These are phyloP conservation scores for Tricholoma matsutake DNA, from an alignment of 768 basidiomycete genomes.

Conservation along the genomic window DNA sequence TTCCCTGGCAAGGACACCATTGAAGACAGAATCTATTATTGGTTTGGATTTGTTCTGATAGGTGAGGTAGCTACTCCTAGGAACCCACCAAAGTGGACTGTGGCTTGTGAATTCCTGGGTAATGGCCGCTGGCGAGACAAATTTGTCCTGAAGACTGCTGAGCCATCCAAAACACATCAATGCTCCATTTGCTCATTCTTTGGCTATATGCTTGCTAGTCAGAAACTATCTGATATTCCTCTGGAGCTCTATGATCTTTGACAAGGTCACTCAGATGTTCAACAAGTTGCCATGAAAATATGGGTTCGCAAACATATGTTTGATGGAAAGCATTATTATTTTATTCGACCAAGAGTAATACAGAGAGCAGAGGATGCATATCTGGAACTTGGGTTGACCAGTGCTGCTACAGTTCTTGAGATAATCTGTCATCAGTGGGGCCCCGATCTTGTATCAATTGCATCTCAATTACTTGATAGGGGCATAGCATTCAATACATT, in stretches of 20 bases:
- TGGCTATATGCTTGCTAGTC: too few relatives aligned
- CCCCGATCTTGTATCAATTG: not conserved
- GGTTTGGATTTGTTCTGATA: not conserved
- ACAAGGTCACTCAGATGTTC: not conserved
- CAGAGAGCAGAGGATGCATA: not conserved
- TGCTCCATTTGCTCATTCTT: conserved; percentile 2
- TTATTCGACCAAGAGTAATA: not conserved
- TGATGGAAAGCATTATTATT: not conserved
- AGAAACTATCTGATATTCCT: conserved; percentile 1
- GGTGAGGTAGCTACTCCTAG: not conserved
- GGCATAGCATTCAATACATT: not conserved
- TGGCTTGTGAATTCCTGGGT: conserved; percentile 1
- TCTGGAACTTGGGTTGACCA: conserved; percentile 7
- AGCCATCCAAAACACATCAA: not conserved
- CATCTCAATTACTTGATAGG: conserved; percentile 2
- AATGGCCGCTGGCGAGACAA: conserved; percentile 1
- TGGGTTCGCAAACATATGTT: not conserved
- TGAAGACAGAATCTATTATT: not conserved
- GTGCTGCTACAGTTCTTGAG: conserved; percentile 9
- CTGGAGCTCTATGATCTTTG: conserved; percentile 7
- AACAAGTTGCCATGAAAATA: not conserved
- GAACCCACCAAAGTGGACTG: not conserved
- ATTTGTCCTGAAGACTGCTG: not conserved
- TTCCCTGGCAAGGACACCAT: not conserved
- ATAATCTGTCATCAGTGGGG: not conserved